Conservation (phyloP, 169 alveolate genomes). For the Plasmodium malariae region DNA sequence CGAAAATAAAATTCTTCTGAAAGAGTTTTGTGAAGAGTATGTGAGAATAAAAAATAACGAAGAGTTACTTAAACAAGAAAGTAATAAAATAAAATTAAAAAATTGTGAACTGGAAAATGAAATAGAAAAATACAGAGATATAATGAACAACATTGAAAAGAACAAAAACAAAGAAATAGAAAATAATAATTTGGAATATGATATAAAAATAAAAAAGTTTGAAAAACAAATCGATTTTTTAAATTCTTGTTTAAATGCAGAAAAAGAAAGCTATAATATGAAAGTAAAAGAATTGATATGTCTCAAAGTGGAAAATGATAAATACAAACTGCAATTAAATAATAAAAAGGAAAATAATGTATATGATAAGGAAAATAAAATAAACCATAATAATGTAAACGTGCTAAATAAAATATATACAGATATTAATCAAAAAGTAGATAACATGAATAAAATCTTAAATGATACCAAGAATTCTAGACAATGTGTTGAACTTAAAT, state of each 20-base stretch:
- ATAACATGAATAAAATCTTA: slow-evolving; percentile 15
- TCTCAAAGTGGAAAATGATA: slow-evolving; percentile 47
- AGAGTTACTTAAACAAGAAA: slow-evolving; percentile 31
- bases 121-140: slow-evolving; percentile 42
- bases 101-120: slow-evolving; percentile 63
- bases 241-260: slow-evolving; percentile 48
- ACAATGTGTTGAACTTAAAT: slow-evolving; percentile 33
- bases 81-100: slow-evolving; percentile 31
- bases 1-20: slow-evolving; percentile 58
- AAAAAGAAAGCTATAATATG: slow-evolving; percentile 48
- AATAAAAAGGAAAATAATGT: slow-evolving; percentile 1
- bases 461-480: slow-evolving; percentile 32
- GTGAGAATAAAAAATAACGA: slow-evolving; percentile 30
- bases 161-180: slow-evolving; percentile 70
- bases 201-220: slow-evolving; percentile 49
- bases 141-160: slow-evolving; percentile 25
- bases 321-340: slow-evolving; percentile 28
- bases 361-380: slow-evolving; percentile 1
- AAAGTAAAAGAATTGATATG: slow-evolving; percentile 50
- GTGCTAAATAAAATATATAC: slow-evolving; percentile 66
- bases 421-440: slow-evolving; percentile 42
- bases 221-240: slow-evolving; percentile 55
- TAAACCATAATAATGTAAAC: slow-evolving; percentile 6
- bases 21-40: slow-evolving; percentile 43
- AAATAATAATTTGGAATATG: slow-evolving; percentile 57